These are phyloP conservation scores for Volvox carteri DNA, from an alignment of 163 green algal species.

Conservation along the genomic window DNA sequence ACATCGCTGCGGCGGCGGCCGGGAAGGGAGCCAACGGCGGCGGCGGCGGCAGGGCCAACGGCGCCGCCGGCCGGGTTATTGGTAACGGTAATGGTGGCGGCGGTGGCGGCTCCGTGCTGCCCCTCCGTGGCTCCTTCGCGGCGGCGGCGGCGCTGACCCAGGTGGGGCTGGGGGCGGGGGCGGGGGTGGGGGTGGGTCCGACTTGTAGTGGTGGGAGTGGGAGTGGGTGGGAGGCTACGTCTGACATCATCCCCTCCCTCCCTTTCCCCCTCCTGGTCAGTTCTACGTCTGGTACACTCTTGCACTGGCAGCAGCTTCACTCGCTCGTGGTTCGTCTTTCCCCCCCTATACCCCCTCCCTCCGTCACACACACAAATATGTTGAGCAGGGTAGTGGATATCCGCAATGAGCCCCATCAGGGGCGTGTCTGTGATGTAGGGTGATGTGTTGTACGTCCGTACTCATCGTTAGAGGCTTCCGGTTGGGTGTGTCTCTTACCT, in stretches of 20 bases:
- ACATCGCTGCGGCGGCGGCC: conserved; percentile 15
- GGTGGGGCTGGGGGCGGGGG: not conserved
- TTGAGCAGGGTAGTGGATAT: too few relatives aligned
- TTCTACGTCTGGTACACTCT: too few relatives aligned
- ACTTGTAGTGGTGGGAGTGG: not conserved
- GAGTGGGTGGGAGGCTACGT: not conserved
- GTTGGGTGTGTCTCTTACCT: too few relatives aligned
- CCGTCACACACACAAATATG: too few relatives aligned
- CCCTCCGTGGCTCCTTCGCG: not conserved
- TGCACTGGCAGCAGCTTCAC: too few relatives aligned
- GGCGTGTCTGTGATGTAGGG: too few relatives aligned
- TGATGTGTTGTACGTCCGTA: too few relatives aligned
- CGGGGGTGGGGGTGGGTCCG: not conserved
- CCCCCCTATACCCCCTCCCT: not conserved
- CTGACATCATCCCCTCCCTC: not conserved
- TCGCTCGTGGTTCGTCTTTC: not conserved
- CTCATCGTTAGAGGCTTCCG: too few relatives aligned
- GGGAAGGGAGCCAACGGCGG: not conserved
- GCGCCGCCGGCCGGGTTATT: not conserved
- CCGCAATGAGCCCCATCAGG: too few relatives aligned
- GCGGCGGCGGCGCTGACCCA: conserved; percentile 24
- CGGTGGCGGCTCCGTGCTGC: not conserved
- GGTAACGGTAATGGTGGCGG: not conserved
- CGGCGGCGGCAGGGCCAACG: not conserved
- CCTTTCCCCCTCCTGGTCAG: too few relatives aligned